These are phyloP conservation scores for Gnomoniopsis smithogilvyi DNA, from an alignment of 2,329 filamentous ascomycete species.

Conservation along the genomic window DNA sequence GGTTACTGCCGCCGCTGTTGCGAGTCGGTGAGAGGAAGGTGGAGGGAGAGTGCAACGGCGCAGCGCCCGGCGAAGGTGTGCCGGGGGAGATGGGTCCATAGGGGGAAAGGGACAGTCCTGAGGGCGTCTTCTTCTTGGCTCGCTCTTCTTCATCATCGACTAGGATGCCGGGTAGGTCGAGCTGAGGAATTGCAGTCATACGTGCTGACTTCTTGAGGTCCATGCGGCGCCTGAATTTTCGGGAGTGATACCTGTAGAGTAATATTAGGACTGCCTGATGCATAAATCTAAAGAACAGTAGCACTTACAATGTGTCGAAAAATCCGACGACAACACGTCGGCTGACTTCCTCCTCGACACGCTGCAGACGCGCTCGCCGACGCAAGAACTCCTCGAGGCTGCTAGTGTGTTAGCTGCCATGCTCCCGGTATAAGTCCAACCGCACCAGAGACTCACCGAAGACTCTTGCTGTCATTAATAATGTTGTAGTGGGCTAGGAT, in stretches of 20 bases:
- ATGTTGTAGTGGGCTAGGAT: conserved; percentile 98
- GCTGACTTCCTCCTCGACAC: conserved; percentile 91
- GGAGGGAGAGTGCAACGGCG: conserved; percentile 19
- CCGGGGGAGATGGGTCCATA: conserved; percentile 5
- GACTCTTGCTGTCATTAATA: conserved; percentile 94
- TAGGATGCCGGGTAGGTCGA: conserved; percentile 85
- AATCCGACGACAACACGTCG: conserved; percentile 89
- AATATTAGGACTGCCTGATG: conserved; percentile 19
- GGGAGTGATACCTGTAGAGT: conserved; percentile 66
- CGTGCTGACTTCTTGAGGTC: conserved; percentile 70
- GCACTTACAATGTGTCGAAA: conserved; percentile 78
- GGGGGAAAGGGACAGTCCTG: conserved; percentile 12
- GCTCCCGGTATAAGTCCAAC: not conserved
- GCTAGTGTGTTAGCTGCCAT: conserved; percentile 25
- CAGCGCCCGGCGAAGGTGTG: conserved; percentile 24
- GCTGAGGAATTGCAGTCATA: conserved; percentile 73
- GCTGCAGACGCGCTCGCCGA: conserved; percentile 82
- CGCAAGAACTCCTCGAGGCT: conserved; percentile 93
- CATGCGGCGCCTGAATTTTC: conserved; percentile 73
- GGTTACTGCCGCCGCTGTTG: conserved; percentile 28
- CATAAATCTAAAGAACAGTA: not conserved
- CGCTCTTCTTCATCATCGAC: conserved; percentile 72
- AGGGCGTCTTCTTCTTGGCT: conserved; percentile 21
- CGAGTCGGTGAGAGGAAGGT: conserved; percentile 34
- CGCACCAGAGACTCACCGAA: conserved; percentile 56